A percentile compares a stretch with the other conserved stretches of the same genome.
phyloP scores from a whole-genome alignment of 176 grass and related monocot species.

The Musa schizocarpa region DNA sequence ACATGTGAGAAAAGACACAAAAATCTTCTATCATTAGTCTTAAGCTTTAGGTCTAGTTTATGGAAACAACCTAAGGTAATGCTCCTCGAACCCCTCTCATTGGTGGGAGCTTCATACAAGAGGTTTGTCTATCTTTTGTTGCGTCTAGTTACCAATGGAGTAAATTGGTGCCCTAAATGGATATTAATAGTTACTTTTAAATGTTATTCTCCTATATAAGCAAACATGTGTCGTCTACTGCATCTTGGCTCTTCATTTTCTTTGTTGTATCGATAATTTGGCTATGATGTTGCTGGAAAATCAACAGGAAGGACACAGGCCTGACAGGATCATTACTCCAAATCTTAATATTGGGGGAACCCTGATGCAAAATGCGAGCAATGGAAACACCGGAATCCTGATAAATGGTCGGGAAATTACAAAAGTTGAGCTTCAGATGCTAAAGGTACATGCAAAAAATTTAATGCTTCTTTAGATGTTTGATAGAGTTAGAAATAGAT shows the following conservation, averaged over 20 bases:
- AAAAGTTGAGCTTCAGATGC: conserved; percentile 82
- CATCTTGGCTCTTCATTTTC: neutral
- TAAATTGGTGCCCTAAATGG: neutral
- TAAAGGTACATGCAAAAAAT: conserved; percentile 45
- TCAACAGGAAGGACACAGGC: conserved; percentile 82
- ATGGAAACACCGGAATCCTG: conserved; percentile 73
- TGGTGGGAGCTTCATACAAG: too few species aligned
- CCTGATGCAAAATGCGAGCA: conserved; percentile 62
- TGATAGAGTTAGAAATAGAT: conserved; percentile 8
- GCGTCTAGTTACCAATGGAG: neutral
- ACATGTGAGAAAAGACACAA: neutral
- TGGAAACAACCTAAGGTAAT: too few species aligned
- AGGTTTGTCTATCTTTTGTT: neutral
- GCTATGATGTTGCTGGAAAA: neutral
- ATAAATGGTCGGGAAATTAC: conserved; percentile 97
- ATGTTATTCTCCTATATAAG: neutral
- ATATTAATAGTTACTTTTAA: neutral
- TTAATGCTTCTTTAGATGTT: neutral
- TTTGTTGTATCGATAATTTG: neutral
- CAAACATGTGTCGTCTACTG: neutral
- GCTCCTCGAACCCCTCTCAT: too few species aligned
- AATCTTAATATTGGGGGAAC: conserved; percentile 68
- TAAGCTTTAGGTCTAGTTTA: too few species aligned
- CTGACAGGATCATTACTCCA: conserved; percentile 73
- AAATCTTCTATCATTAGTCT: too few species aligned